Evolutionary conservation across 2,329 filamentous ascomycete species (phyloP).

Genomic region (Aspergillus caelatus): DNA sequence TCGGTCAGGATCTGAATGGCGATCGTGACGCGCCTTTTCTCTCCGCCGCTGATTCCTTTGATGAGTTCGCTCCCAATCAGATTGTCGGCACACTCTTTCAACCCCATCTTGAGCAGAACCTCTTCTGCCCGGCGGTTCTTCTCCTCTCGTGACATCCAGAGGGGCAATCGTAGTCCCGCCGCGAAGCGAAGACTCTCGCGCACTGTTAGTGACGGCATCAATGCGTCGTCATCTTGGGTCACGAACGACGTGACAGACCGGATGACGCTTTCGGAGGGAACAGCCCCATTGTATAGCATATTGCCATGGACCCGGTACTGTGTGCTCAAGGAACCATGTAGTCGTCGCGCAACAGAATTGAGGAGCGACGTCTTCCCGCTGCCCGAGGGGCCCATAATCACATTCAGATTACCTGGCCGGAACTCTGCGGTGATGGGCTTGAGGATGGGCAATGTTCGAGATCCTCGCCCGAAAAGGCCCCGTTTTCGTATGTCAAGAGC

Average conservation of each 20-base stretch:
- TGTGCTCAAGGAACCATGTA: slow-evolving; percentile 64
- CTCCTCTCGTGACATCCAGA: slow-evolving; percentile 69
- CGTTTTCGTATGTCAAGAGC: slow-evolving; percentile 67
- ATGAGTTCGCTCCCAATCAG: slow-evolving; percentile 71
- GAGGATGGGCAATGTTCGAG: slow-evolving; percentile 56
- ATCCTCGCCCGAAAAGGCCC: slow-evolving; percentile 51
- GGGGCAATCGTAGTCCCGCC: slow-evolving; percentile 70
- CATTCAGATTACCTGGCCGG: slow-evolving; percentile 68
- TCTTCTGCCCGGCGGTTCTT: slow-evolving; percentile 71
- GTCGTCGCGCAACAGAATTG: slow-evolving; percentile 70
- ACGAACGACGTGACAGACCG: slow-evolving; percentile 75
- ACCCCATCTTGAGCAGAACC: slow-evolving; percentile 71
- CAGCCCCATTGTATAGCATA: slow-evolving; percentile 70
- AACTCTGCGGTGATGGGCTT: slow-evolving; percentile 69
- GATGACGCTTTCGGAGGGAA: slow-evolving; percentile 69
- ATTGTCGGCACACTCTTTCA: slow-evolving; percentile 78
- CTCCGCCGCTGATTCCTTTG: slow-evolving; percentile 78
- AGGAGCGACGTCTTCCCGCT: slow-evolving; percentile 76
- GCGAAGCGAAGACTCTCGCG: slow-evolving; percentile 73
- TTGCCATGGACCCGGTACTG: slow-evolving; percentile 64
- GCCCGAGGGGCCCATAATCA: slow-evolving; percentile 80
- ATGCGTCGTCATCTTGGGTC: slow-evolving; percentile 75
- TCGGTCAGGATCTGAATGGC: slow-evolving; percentile 77
- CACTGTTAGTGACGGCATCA: slow-evolving; percentile 74
- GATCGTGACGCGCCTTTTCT: slow-evolving; percentile 77